Percentiles rank a stretch among this genome's conserved stretches.
phyloP scores from a whole-genome alignment of 306 rosid species.

The Prunus armeniaca region DNA sequence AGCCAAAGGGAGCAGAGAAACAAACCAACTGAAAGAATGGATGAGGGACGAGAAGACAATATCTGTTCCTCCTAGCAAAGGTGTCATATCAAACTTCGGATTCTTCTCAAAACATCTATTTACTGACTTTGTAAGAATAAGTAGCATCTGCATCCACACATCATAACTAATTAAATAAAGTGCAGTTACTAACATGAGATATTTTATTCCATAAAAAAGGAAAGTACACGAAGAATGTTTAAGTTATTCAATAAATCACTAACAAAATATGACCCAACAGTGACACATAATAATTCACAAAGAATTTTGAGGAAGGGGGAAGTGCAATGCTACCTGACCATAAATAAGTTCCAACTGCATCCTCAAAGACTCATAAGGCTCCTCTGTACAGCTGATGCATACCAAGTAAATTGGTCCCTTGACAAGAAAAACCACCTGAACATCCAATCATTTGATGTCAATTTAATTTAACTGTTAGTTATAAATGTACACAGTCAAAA shows the following conservation, averaged over 20 bases:
- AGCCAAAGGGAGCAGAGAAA: constrained; percentile 46
- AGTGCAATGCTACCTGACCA: constrained; percentile 72
- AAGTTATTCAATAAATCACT: constrained; percentile 13
- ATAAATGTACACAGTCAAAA: neutral
- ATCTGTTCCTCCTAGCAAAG: constrained; percentile 98
- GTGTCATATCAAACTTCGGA: constrained; percentile 96
- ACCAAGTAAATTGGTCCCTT: constrained; percentile 96
- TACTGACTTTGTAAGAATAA: constrained; percentile 87
- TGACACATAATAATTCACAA: constrained; percentile 19
- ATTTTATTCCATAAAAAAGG: constrained; percentile 8
- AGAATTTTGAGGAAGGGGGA: constrained; percentile 9
- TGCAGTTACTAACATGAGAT: constrained; percentile 22
- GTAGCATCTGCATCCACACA: constrained; percentile 77
- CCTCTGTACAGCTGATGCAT: constrained; percentile 96
- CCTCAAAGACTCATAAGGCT: constrained; percentile 77
- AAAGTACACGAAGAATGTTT: neutral
- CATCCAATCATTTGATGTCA: constrained; percentile 15
- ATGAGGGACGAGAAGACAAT: constrained; percentile 90
- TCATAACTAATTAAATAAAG: constrained; percentile 18
- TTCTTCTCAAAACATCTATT: constrained; percentile 95
- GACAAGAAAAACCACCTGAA: constrained; percentile 87
- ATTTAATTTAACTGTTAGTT: constrained; percentile 6
- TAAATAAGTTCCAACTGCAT: constrained; percentile 86
- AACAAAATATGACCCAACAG: constrained; percentile 7
- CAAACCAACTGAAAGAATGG: constrained; percentile 89